Evolutionary conservation across 1,284 basidiomycete species (phyloP).

Genomic region (Phylloporus sp.): DNA sequence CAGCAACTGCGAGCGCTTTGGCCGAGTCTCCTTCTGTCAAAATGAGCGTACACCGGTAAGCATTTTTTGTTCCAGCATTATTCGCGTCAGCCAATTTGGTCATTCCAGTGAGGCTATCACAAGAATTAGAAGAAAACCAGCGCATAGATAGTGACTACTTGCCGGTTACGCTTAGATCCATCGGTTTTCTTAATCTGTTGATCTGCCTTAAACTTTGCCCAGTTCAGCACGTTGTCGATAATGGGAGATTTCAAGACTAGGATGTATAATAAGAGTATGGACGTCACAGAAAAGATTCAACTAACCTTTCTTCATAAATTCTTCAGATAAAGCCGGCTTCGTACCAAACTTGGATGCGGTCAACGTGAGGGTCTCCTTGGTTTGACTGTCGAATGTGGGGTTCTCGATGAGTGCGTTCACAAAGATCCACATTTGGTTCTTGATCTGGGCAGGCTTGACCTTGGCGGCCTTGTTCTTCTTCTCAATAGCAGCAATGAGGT

Average conservation of each 20-base stretch:
- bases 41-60: slow-evolving; percentile 91
- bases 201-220: slow-evolving; percentile 97
- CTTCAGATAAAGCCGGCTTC: slow-evolving; percentile 85
- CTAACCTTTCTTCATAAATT: slow-evolving; percentile 95
- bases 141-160: slow-evolving; percentile 30
- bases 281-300: slow-evolving; percentile 6
- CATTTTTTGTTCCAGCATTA: slow-evolving; percentile 90
- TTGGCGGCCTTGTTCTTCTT: slow-evolving; percentile 98
- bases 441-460: slow-evolving; percentile 93
- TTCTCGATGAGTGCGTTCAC: slow-evolving; percentile 98
- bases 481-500: slow-evolving; percentile 79
- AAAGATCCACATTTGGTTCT: slow-evolving; percentile 99
- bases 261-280: slow-evolving; percentile 20
- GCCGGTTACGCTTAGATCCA: slow-evolving; percentile 91
- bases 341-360: slow-evolving; percentile 91
- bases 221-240: slow-evolving; percentile 91
- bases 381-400: slow-evolving; percentile 99
- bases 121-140: slow-evolving; percentile 10
- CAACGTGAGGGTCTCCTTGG: slow-evolving; percentile 95
- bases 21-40: slow-evolving; percentile 99
- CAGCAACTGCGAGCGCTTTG: slow-evolving; percentile 95
- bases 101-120: slow-evolving; percentile 83
- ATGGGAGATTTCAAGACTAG: slow-evolving; percentile 90
- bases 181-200: slow-evolving; percentile 97
- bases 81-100: slow-evolving; percentile 97